A percentile compares a stretch with the other conserved stretches of the same genome.
phyloP scores from a whole-genome alignment of 371 early-diverging fungal genomes.

The Mucor irregularis region DNA sequence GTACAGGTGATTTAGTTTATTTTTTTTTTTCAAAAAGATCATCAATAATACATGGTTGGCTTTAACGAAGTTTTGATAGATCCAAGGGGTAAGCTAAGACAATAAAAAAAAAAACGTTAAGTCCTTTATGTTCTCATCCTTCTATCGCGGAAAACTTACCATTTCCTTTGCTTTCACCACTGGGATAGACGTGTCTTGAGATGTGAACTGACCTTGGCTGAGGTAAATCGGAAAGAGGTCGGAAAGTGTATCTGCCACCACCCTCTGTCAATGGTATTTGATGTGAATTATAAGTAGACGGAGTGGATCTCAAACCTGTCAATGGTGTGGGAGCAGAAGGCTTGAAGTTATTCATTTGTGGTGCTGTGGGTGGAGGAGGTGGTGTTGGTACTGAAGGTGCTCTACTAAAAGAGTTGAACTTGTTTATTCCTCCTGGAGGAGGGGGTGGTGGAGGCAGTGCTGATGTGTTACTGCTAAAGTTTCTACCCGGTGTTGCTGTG shows the following conservation, averaged over 20 bases:
- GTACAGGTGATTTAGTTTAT: no score
- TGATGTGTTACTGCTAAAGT: not conserved
- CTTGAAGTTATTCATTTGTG: not conserved
- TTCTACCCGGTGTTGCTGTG: not conserved
- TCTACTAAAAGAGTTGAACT: not conserved
- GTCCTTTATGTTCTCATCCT: no score
- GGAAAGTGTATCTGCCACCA: conserved; percentile 36
- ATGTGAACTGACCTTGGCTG: conserved; percentile 23
- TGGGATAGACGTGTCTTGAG: conserved; percentile 35
- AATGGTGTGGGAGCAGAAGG: conserved; percentile 3
- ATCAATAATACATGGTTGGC: no score
- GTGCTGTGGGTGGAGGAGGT: conserved; percentile 20
- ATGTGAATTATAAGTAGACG: not conserved
- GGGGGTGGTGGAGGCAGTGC: not conserved
- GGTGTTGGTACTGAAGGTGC: conserved; percentile 10
- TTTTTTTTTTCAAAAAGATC: not conserved
- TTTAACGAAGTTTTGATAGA: conserved; percentile 12
- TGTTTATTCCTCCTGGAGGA: not conserved
- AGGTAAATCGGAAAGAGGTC: conserved; percentile 34
- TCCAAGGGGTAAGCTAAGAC: conserved; percentile 29
- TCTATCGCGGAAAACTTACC: conserved; percentile 37
- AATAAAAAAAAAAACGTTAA: not conserved
- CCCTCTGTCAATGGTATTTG: conserved; percentile 34
- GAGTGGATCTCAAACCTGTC: conserved; percentile 7
- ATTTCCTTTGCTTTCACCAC: conserved; percentile 41